Base-by-base conservation (phyloP, 345 rosid species). In the Populus euphratica region DNA sequence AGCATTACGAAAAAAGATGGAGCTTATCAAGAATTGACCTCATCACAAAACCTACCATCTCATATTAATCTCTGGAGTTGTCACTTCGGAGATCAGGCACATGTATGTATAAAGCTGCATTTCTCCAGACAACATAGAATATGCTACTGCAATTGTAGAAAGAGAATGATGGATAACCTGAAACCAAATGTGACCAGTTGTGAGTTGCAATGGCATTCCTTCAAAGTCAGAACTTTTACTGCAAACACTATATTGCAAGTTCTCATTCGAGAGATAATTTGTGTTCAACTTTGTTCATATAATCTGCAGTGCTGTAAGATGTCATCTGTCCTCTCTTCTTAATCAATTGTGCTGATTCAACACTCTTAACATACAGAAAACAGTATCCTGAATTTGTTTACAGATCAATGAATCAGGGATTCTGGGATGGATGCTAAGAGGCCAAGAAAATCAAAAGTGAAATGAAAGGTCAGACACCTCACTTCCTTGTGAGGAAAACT, bases 11-110 rank as follows among this genome's bases (percentile, higher is more conserved):
- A 7, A n/a, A 69, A 44, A 43, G 2, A 27, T 47, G 41, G 25
- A 1, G 1, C 20, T 20, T 47, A 20, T 29, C 25, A 17, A 29
- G 9, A 41, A 67, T 23, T 36, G 66, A 59, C 54, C 4, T 21
- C 18, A 20, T 21, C 75, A 23, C 6, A 17, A 39, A 31, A 50
- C 80, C 61, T 74, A 81, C 84, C 84, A 81, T 63, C 84, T 73
- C 78, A 81, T 61, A 52, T 81, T 81, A 62, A 81, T 77, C 78
- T 81, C 81, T 35, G 84, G 84, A 69, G 81, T 81, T 23, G 84
- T 81, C 72, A 81, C 78, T 69, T 81, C 84, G 2, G 84, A 81
- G 68, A 81, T 49, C 20, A 81, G 84, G 74, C 84, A 81, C 84
- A 81, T 77, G 39, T 73, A 81, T 38, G 81, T 77, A 70, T 81